Conservation (phyloP, 2,329 filamentous ascomycete species). For the Keithomyces neogunnii region DNA sequence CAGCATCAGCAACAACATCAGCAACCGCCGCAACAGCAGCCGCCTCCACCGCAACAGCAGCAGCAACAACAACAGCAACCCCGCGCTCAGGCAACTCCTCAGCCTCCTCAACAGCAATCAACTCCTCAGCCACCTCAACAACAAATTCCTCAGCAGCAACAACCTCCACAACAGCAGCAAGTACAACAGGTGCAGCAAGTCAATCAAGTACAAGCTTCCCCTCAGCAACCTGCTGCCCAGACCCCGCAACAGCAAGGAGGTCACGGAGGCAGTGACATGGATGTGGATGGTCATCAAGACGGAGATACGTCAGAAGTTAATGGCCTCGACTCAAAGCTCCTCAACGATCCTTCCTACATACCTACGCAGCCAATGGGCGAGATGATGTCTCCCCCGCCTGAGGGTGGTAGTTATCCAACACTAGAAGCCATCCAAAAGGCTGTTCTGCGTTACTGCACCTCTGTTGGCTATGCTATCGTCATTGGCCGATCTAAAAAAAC, state of each 20-base stretch:
- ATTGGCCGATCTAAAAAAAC: conserved; percentile 62
- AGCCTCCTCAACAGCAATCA: conserved; percentile 11
- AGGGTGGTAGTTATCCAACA: conserved; percentile 55
- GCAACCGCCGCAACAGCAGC: conserved; percentile 16
- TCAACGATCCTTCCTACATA: conserved; percentile 41
- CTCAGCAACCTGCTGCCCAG: conserved; percentile 25
- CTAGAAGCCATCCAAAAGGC: conserved; percentile 57
- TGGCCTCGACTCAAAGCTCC: conserved; percentile 37
- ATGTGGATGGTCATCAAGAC: conserved; percentile 42
- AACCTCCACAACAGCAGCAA: conserved; percentile 16
- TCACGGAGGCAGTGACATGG: conserved; percentile 41
- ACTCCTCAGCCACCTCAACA: conserved; percentile 17
- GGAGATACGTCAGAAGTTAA: conserved; percentile 32
- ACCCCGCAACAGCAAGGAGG: conserved; percentile 30
- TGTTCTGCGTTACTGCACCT: conserved; percentile 56
- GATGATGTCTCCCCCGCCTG: conserved; percentile 55
- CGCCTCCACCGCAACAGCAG: conserved; percentile 9
- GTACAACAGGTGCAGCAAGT: conserved; percentile 23
- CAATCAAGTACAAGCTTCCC: conserved; percentile 21
- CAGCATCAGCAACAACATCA: conserved; percentile 16
- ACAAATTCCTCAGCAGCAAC: conserved; percentile 4
- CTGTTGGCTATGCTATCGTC: conserved; percentile 59
- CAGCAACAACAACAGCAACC: conserved; percentile 12
- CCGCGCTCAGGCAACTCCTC: conserved; percentile 6
- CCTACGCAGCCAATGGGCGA: conserved; percentile 46